Evolutionary conservation across 805 yeast genomes (phyloP).

Genomic region (Candida pini): DNA sequence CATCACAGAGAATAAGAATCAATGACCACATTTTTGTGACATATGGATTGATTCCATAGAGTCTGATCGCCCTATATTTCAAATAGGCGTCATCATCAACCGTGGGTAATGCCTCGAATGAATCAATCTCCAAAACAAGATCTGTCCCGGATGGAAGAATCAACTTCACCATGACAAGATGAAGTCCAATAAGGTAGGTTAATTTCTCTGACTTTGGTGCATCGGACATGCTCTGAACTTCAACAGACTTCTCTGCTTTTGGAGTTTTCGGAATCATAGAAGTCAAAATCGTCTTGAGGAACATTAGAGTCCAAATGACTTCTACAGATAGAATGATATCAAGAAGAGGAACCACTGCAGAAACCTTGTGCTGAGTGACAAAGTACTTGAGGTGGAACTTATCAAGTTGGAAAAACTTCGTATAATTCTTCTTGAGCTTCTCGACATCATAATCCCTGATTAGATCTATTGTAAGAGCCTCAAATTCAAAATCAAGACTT

Average conservation of each 20-base stretch:
- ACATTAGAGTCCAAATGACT: conserved; percentile 26
- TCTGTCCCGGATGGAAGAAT: conserved; percentile 24
- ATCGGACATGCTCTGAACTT: too few species aligned
- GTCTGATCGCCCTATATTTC: conserved; percentile 21
- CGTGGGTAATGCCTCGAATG: conserved; percentile 19
- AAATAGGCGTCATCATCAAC: conserved; percentile 8
- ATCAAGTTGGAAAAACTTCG: conserved; percentile 9
- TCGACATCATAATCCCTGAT: conserved; percentile 19
- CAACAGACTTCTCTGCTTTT: too few species aligned
- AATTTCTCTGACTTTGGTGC: conserved; percentile 1
- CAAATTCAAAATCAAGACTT: conserved; percentile 8
- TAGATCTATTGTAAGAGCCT: conserved; percentile 6
- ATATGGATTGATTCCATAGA: conserved; percentile 26
- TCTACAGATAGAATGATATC: conserved; percentile 26
- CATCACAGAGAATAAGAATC: conserved; percentile 16
- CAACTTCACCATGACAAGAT: conserved; percentile 19
- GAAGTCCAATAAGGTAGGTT: conserved; percentile 17
- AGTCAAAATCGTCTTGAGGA: conserved; percentile 16
- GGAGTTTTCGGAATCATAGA: conserved; percentile 8
- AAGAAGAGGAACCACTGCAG: conserved; percentile 20
- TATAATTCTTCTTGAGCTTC: conserved; percentile 3
- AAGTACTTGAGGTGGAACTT: conserved; percentile 12
- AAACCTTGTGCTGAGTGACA: conserved; percentile 10
- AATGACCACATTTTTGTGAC: conserved; percentile 23
- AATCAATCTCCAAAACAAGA: conserved; percentile 25